Evolutionary conservation across 257 asterid species (phyloP), one percentile per base, ranked within the genome.

Genomic region (Solanum gandarillasii): DNA sequence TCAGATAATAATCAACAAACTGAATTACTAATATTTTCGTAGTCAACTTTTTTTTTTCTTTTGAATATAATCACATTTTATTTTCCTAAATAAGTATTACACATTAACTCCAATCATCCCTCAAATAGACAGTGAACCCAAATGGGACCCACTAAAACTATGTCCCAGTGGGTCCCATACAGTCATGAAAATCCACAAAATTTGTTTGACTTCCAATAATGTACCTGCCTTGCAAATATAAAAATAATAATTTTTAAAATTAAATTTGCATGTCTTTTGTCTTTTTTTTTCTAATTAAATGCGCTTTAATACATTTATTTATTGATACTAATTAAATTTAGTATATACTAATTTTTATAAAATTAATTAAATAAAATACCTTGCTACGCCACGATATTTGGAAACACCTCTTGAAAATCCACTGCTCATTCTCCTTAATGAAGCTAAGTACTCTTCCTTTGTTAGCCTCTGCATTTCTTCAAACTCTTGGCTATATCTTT

Each of bases 321-420:
- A 65, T 12, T 65, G 16, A n/a, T 3, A 65, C 32, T 67, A 25
- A 67, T 67, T 67, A 5, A 65, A 25, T 67, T 67, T 25, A 65
- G 8, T n/a, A 25, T n/a, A 65, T 11, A 25, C 32, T 65, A n/a
- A 65, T 2, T 36, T 74, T 73, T 3, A 27, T 60, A 3, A 35
- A 36, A 55, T 55, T 7, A 76, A 76, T 23, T 36, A 6, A 76
- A 25, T 71, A 68, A 72, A 72, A 72, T 91, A 95, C 98, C 98
- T 95, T 14, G 98, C 98, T 2, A 95, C 98, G 0, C 98, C 98
- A 2, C 98, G 94, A 87, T 93, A 95, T 84, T 94, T 94, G 0
- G 98, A 95, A 75, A 93, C 98, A 0, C 98, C 98, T 16, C 98
- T 89, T 0, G 98, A 95, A 86, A 95, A 95, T 16, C 98, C 98